Conservation (phyloP, 805 yeast genomes). For the Debaryomyces prosopidis region DNA sequence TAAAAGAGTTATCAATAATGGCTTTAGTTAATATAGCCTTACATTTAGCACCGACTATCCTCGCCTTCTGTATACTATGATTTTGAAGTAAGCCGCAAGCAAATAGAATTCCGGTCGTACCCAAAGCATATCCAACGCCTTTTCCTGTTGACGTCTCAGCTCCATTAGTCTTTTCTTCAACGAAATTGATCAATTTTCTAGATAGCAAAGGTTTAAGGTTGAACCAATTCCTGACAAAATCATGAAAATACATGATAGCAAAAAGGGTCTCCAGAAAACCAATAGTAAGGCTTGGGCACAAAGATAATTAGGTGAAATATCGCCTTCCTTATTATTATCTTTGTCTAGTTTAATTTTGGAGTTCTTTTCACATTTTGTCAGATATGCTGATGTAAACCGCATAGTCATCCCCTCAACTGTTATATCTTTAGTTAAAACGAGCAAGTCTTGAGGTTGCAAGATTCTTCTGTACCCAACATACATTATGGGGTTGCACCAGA, state of each 20-base stretch:
- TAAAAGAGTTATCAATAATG: constrained; percentile 14
- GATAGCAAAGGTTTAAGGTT: constrained; percentile 64
- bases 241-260: constrained; percentile 36
- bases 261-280: constrained; percentile 45
- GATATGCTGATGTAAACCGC: not conserved
- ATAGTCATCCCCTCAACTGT: constrained; percentile 11
- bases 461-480: constrained; percentile 19
- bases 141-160: constrained; percentile 34
- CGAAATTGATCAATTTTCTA: constrained; percentile 54
- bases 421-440: constrained; percentile 10
- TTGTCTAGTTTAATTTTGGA: constrained; percentile 12
- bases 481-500: constrained; percentile 21
- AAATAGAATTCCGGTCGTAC: constrained; percentile 53
- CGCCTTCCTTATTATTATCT: constrained; percentile 9
- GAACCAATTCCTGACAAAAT: constrained; percentile 39
- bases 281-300: constrained; percentile 42
- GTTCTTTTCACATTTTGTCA: constrained; percentile 3
- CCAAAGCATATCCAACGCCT: constrained; percentile 75
- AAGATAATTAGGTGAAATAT: constrained; percentile 22
- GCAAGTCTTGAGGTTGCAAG: constrained; percentile 15
- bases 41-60: constrained; percentile 12
- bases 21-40: constrained; percentile 12
- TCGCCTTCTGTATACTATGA: constrained; percentile 12
- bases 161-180: constrained; percentile 43
- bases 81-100: constrained; percentile 9